phyloP scores from a whole-genome alignment of 805 yeast species.

The Zygosaccharomyces rouxii region DNA sequence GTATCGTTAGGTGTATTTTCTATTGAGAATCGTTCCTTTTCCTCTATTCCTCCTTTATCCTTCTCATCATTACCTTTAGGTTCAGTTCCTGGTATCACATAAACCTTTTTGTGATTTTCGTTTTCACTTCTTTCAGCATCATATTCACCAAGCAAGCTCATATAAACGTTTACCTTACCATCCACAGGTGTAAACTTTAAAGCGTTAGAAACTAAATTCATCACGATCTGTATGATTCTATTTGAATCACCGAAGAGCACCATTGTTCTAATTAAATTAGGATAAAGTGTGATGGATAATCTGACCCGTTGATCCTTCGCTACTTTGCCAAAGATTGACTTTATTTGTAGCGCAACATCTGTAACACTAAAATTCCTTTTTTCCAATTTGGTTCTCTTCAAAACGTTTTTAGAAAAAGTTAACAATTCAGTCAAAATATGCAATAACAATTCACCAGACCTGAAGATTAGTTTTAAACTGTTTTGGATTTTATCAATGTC shows the following conservation, averaged over 20 bases:
- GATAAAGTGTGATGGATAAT: slow-evolving; percentile 57
- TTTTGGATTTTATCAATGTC: slow-evolving; percentile 65
- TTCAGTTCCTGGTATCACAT: slow-evolving; percentile 35
- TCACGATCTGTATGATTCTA: slow-evolving; percentile 83
- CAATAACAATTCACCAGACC: slow-evolving; percentile 84
- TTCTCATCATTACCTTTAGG: slow-evolving; percentile 8
- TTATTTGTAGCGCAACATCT: slow-evolving; percentile 80
- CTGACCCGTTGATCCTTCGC: slow-evolving; percentile 74
- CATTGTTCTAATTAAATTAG: slow-evolving; percentile 56
- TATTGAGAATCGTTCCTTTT: not conserved
- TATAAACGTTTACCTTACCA: slow-evolving; percentile 67
- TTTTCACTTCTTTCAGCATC: slow-evolving; percentile 48
- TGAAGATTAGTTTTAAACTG: slow-evolving; percentile 73
- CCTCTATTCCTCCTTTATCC: not conserved
- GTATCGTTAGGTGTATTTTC: not conserved
- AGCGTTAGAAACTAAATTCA: slow-evolving; percentile 88
- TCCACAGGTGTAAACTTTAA: slow-evolving; percentile 89
- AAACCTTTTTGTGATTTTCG: slow-evolving; percentile 44
- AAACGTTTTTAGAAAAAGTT: slow-evolving; percentile 84
- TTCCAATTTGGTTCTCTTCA: slow-evolving; percentile 78
- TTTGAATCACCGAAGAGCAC: slow-evolving; percentile 83
- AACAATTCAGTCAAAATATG: slow-evolving; percentile 87
- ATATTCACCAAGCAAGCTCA: slow-evolving; percentile 66
- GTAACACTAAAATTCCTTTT: slow-evolving; percentile 71
- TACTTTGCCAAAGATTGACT: slow-evolving; percentile 76